Base-by-base conservation (phyloP, 805 yeast species). In the Priceomyces medius region DNA sequence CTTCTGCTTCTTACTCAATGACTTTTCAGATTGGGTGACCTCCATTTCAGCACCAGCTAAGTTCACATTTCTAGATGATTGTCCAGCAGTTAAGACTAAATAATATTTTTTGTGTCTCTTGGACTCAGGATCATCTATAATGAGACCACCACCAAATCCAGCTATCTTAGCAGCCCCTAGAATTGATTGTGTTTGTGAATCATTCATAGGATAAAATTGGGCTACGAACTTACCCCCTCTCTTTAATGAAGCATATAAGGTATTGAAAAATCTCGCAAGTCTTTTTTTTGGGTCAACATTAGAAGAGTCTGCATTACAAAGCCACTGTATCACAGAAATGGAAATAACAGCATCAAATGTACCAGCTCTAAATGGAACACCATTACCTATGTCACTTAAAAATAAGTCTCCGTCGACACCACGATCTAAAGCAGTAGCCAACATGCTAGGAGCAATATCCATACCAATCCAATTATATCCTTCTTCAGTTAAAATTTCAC, bases 171-270 rank as follows among this genome's bases (percentile, higher is more conserved):
- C 98, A 18, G 96, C 86, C 29, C 75, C 74, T 40, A 87, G 68
- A 21, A 93, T 88, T 36, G 79, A 75, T 45, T 87, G 85, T 7
- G 83, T 81, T 63, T 93, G 98, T 23, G 73, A 77, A 49, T 93
- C 97, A 63, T 89, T 86, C 61, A 81, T 80, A 8, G 99, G 99
- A 64, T 93, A 93, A 60, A 91, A 93, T 64, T 93, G 99, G 16
- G 96, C 97, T 20, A 88, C 97, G 50, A 91, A 95, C 64, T 93
- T 93, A 5, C 99, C 99, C 37, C 99, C 99, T 59, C 96, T 79
- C 57, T 79, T 84, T 63, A 93, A 72, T 26, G 88, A 72, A 0
- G 96, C 88, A 63, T 87, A 93, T 39, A 93, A 70, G 0, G 96
- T 83, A 62, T 86, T 85, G 74, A 93, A 93, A 56, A 93, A 93